These are phyloP conservation scores for Leccinum uliginosum DNA, from an alignment of 768 basidiomycete species.

Conservation along the genomic window DNA sequence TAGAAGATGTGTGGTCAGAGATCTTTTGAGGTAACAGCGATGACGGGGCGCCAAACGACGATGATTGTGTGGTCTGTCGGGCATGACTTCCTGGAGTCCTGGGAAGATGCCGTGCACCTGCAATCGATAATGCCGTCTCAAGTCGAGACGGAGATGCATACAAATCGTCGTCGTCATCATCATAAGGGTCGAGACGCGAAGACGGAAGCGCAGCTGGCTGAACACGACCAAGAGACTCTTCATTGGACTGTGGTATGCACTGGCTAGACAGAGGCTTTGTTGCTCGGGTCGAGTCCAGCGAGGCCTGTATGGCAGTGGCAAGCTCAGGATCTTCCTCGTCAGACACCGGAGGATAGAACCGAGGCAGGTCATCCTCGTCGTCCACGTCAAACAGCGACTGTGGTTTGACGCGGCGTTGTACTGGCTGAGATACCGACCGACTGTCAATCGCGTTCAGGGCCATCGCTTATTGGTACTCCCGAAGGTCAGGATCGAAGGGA, in stretches of 20 bases:
- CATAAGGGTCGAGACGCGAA: conserved; percentile 1
- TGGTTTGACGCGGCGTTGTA: conserved; percentile 32
- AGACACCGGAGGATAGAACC: conserved; percentile 19
- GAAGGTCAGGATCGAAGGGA: conserved; percentile 55
- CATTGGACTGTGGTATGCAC: conserved; percentile 2
- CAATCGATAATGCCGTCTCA: conserved; percentile 67
- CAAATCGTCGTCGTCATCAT: conserved; percentile 47
- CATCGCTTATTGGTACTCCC: conserved; percentile 55
- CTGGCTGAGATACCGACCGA: conserved; percentile 35
- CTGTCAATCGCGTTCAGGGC: conserved; percentile 56
- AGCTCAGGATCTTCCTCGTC: conserved; percentile 54
- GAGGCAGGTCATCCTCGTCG: conserved; percentile 40
- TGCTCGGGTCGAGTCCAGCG: conserved; percentile 38
- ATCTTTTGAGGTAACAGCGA: conserved; percentile 23
- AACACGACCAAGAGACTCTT: neutral
- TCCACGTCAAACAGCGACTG: conserved; percentile 54
- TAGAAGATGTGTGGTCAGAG: neutral
- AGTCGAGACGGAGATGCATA: conserved; percentile 51
- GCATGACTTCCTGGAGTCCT: conserved; percentile 9
- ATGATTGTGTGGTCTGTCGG: conserved; percentile 14
- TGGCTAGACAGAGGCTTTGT: conserved; percentile 5
- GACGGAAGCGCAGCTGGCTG: neutral
- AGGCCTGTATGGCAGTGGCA: conserved; percentile 58
- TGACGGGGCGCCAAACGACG: conserved; percentile 37
- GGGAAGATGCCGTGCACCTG: conserved; percentile 46